These are phyloP conservation scores for Castanea mollissima DNA, from an alignment of 306 rosid species.

Conservation along the genomic window DNA sequence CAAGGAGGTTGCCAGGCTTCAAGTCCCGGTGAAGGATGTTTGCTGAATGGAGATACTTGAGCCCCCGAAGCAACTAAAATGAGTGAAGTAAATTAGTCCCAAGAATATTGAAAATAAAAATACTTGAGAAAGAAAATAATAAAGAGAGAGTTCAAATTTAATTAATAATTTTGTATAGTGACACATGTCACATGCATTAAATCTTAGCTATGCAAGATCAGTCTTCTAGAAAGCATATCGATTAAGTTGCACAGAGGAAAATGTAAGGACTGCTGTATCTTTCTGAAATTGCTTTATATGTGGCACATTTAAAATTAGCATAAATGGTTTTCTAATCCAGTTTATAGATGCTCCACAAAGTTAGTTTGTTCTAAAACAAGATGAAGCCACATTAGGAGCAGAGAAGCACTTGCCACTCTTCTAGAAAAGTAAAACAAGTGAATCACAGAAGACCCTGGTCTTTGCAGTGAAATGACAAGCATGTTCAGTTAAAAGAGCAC, in stretches of 20 bases:
- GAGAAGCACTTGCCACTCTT: not conserved
- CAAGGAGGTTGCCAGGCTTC: constrained; percentile 85
- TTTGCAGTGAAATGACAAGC: not conserved
- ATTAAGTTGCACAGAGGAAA: too few species aligned
- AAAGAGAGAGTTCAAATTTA: not conserved
- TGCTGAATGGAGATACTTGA: constrained; percentile 82
- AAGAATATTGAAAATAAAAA: not conserved
- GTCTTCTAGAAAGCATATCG: not conserved
- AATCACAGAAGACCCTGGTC: not conserved
- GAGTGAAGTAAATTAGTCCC: constrained; percentile 25
- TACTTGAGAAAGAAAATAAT: not conserved
- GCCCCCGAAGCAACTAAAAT: constrained; percentile 73
- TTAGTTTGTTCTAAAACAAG: not conserved
- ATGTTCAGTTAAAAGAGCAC: not conserved
- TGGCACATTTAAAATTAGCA: too few species aligned
- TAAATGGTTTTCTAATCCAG: not conserved
- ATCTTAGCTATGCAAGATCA: not conserved
- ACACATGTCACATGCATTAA: not conserved
- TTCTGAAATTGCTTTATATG: too few species aligned
- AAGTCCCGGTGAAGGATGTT: constrained; percentile 85
- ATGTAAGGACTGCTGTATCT: too few species aligned
- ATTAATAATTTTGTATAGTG: not conserved
- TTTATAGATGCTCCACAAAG: not conserved
- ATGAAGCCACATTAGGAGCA: not conserved
- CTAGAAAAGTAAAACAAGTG: not conserved